Evolutionary conservation across 805 yeast genomes (phyloP), one percentile per base, ranked within the genome.

Genomic region (Ogataea nitratoaversa): DNA sequence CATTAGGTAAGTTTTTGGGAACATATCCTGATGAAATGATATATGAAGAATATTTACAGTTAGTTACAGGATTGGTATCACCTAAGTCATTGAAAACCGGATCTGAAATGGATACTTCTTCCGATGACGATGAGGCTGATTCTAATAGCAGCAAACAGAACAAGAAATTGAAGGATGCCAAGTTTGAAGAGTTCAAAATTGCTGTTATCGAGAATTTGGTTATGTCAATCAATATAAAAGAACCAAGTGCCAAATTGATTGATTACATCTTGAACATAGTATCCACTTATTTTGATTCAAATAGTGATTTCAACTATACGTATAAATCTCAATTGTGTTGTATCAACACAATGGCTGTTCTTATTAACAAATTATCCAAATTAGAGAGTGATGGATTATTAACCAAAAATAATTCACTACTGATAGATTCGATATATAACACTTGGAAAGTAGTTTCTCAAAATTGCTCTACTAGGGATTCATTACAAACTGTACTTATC

Each of bases 401-500:
- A 9, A 14, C 18, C 8, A 14, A 12, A 29, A 9, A 29, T 29
- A 8, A 28, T n/a, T 3, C 23, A 19, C 13, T 18, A 7, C 9
- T 45, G 2, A 31, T 29, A 7, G 34, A 32, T 2, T 7, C 12
- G 19, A 23, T 56, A 2, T 46, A 48, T 36, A 30, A 30, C 1
- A 34, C 46, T 5, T 56, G 57, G 53, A 28, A 27, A 2, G 22
- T 32, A 1, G 36, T 53, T 2, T 34, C 53, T 5, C 36, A 34
- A 2, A 23, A 39, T 4, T 49, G 56, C 33, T 37, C 52, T 3
- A 34, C 48, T 11, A 38, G 43, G n/a, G 56, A 50, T 19, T 53
- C 56, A 19, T 40, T 60, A 29, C 91, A 84, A 52, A 75, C 71
- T 44, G 85, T 82, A 3, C 70, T 81, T 40, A 57, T 82, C 17